These are phyloP conservation scores for Escallonia rubra DNA, from an alignment of 129 eudicot species.

Conservation along the genomic window DNA sequence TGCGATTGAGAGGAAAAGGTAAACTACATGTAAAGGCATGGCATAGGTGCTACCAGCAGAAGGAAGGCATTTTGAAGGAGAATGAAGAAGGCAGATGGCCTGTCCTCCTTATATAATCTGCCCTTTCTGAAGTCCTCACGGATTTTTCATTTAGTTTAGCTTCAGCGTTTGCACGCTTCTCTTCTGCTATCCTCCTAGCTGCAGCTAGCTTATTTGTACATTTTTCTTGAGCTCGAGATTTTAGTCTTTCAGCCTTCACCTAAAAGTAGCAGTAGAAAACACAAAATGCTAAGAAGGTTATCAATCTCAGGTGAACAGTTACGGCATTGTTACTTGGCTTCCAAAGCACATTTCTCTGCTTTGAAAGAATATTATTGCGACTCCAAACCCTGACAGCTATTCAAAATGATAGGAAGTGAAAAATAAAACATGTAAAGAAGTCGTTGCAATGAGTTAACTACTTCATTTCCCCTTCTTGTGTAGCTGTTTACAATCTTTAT, in stretches of 20 bases:
- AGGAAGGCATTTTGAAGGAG: slow-evolving; percentile 74
- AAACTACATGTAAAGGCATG: too few relatives aligned
- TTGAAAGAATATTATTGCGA: neutral
- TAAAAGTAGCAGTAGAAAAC: neutral
- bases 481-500: too few relatives aligned
- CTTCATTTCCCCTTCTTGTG: too few relatives aligned
- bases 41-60: slow-evolving; percentile 52
- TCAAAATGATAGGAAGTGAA: neutral
- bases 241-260: slow-evolving; percentile 90
- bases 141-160: slow-evolving; percentile 76
- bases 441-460: too few relatives aligned
- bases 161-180: slow-evolving; percentile 81
- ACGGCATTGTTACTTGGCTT: neutral
- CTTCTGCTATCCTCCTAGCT: slow-evolving; percentile 80
- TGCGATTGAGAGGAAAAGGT: too few relatives aligned
- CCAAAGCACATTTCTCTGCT: neutral
- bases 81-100: slow-evolving; percentile 87
- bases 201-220: slow-evolving; percentile 69
- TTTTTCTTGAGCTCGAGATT: slow-evolving; percentile 81
- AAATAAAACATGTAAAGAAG: too few relatives aligned
- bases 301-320: neutral
- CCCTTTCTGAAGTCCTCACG: slow-evolving; percentile 72
- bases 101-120: slow-evolving; percentile 85
- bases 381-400: neutral
- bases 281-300: neutral